These are phyloP conservation scores for Volvox reticuliferus DNA, from an alignment of 139 green algal species.

Conservation along the genomic window DNA sequence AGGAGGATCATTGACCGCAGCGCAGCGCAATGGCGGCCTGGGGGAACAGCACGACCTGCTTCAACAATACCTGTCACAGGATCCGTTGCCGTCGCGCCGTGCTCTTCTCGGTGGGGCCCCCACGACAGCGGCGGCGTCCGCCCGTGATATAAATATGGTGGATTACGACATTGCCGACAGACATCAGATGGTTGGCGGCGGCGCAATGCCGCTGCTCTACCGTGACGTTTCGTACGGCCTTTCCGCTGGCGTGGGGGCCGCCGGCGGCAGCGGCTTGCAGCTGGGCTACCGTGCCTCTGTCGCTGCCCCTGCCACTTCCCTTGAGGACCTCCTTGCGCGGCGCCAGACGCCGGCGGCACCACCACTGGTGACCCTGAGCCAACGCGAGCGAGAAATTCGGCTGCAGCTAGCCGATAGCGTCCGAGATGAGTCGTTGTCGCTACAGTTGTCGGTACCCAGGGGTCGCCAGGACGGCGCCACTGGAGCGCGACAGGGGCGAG, in stretches of 20 bases:
- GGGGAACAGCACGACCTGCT: neutral
- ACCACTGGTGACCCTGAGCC: neutral
- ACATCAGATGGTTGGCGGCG: neutral
- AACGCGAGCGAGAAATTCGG: neutral
- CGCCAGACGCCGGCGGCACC: neutral
- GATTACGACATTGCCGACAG: neutral
- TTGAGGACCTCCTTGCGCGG: neutral
- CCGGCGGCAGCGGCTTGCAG: neutral
- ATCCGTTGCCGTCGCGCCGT: conserved; percentile 3
- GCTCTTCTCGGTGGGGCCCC: neutral
- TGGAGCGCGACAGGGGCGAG: neutral
- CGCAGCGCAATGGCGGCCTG: neutral
- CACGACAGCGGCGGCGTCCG: neutral
- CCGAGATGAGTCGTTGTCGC: neutral
- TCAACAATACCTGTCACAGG: neutral
- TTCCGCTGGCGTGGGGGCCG: neutral
- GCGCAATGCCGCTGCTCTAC: neutral
- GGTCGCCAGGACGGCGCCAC: neutral
- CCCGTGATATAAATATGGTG: neutral
- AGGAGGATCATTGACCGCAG: too few species aligned
- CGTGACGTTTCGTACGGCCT: neutral
- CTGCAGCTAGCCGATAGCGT: neutral
- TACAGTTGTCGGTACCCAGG: neutral
- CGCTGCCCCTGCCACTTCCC: neutral
- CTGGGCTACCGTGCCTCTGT: neutral